Evolutionary conservation across 1,139 yeast genomes (phyloP).

Genomic region (Yamadazyma taylorii): DNA sequence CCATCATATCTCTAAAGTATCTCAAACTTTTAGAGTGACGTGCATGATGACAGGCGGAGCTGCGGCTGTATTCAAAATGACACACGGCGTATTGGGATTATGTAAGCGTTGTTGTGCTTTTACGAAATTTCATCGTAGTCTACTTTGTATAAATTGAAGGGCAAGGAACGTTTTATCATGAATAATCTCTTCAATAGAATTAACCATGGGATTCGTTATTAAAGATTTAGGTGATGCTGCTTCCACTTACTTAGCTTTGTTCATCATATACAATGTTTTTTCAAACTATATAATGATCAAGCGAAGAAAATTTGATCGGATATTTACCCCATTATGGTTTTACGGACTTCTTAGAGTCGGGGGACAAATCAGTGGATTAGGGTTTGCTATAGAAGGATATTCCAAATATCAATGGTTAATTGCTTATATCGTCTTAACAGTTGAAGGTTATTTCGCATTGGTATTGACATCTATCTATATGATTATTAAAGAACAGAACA

Average conservation of each 20-base stretch:
- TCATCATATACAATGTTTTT: conserved; percentile 20
- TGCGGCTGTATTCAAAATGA: too few species aligned
- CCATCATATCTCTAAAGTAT: too few species aligned
- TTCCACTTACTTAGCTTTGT: conserved; percentile 28
- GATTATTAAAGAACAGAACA: conserved; percentile 27
- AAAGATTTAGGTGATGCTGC: conserved; percentile 37
- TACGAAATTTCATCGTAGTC: too few species aligned
- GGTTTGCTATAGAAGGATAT: conserved; percentile 30
- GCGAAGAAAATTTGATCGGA: conserved; percentile 22
- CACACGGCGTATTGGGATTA: too few species aligned
- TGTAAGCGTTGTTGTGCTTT: too few species aligned
- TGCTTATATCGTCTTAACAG: conserved; percentile 38
- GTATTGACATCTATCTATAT: conserved; percentile 29
- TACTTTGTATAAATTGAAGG: too few species aligned
- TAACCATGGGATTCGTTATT: conserved; percentile 9
- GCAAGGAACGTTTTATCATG: too few species aligned
- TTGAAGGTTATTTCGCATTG: conserved; percentile 40
- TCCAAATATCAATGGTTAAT: conserved; percentile 32
- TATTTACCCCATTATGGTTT: conserved; percentile 23
- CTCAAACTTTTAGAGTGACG: too few species aligned
- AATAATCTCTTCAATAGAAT: too few species aligned
- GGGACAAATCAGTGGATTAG: conserved; percentile 38
- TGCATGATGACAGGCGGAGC: too few species aligned
- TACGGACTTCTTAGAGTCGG: conserved; percentile 33
- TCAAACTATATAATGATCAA: conserved; percentile 16